Evolutionary conservation across 495 filamentous ascomycete species (phyloP).

Genomic region (Cladorrhinum samala): DNA sequence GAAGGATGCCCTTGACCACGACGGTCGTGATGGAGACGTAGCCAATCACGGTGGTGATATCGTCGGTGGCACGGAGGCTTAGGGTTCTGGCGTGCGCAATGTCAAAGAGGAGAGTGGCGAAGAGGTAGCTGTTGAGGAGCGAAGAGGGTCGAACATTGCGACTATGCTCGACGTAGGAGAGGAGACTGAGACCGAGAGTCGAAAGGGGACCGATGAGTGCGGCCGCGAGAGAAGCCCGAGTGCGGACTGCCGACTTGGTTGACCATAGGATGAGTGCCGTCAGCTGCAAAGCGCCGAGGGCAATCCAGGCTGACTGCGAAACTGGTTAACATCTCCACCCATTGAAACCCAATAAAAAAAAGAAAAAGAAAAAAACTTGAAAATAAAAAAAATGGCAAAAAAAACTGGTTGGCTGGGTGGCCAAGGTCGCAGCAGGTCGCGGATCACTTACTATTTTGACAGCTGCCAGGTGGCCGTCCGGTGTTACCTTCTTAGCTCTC

Average conservation of each 20-base stretch:
- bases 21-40: constrained; percentile 18
- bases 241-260: constrained; percentile 27
- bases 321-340: background rate
- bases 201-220: constrained; percentile 38
- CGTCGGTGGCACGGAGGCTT: constrained; percentile 31
- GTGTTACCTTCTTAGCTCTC: constrained; percentile 13
- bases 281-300: constrained; percentile 40
- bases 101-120: constrained; percentile 52
- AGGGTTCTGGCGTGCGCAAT: constrained; percentile 34
- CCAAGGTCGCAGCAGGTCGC: too few species aligned
- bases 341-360: too few species aligned
- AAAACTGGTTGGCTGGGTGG: too few species aligned
- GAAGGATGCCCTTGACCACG: constrained; percentile 27
- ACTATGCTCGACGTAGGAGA: constrained; percentile 40
- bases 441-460: constrained; percentile 19
- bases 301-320: constrained; percentile 39
- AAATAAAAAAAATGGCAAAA: background rate
- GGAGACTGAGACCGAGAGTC: constrained; percentile 23
- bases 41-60: constrained; percentile 6
- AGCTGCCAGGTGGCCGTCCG: background rate
- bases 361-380: background rate
- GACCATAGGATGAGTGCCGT: constrained; percentile 46
- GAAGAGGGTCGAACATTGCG: constrained; percentile 42
- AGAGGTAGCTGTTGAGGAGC: constrained; percentile 51
- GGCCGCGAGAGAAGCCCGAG: constrained; percentile 43